Base-by-base conservation (phyloP, 1,139 yeast genomes). In the Candida sp. region DNA sequence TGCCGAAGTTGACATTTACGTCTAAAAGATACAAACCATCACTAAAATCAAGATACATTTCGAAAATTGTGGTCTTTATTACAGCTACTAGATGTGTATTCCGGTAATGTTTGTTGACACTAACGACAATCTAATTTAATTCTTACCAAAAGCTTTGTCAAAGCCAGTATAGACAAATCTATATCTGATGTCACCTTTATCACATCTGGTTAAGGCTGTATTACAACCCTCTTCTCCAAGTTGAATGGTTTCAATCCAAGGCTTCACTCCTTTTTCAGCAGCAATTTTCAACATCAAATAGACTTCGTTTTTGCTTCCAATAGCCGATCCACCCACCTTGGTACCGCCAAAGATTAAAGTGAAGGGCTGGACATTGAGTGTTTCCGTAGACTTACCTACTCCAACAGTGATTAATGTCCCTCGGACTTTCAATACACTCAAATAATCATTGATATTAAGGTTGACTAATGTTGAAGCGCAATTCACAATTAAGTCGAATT, bases 181-280 rank as follows among this genome's bases (percentile, higher is more conserved):
- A 53, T 76, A 76, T 61, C 84, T 73, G 22, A 80, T 83, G 46
- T 81, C 80, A 55, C 81, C 80, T 23, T 63, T 52, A 42, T 72
- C 72, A 49, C 77, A 66, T 56, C 77, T 73, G 36, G 73, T 71
- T 50, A 79, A 68, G 6, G 80, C 84, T 53, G 73, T 68, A 39
- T 70, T 66, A 40, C 77, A 76, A 49, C 75, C 73, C 43, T 67
- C 76, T 55, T 75, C 82, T 43, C 71, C 66, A 48, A 82, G 67
- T 40, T 81, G 79, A 40, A 81, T 60, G 23, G 75, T 69, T 63
- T 81, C 86, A 45, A 79, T 72, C 87, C 85, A 80, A 22, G 84
- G 80, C 47, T 68, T 69, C 51, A 81, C 66, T 35, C 68, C 63
- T 50, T 78, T 69, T 52, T 79, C 67, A 15, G 74, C 78, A 35